phyloP scores from a whole-genome alignment of 2,329 filamentous ascomycete species.

The Colletotrichum sidae region DNA sequence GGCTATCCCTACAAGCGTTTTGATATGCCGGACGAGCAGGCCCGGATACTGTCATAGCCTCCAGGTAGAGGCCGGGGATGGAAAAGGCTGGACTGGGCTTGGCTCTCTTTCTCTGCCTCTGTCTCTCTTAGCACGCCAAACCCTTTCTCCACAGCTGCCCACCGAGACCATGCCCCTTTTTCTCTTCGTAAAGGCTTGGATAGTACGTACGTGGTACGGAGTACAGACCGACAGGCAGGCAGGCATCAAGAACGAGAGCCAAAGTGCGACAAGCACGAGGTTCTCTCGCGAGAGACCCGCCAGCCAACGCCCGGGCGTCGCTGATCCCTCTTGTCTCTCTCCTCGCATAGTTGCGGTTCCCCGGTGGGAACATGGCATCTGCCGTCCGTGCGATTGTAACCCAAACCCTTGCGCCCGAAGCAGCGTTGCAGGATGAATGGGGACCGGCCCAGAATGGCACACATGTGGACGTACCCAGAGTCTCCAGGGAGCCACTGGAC shows the following conservation, averaged over 20 bases:
- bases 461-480: too few species aligned
- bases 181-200: not conserved
- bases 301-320: not conserved
- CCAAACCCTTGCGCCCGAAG: not conserved
- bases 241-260: not conserved
- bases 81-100: not conserved
- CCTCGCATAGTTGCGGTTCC: not conserved
- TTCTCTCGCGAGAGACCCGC: not conserved
- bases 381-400: slow-evolving; percentile 34
- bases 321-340: slow-evolving; percentile 9
- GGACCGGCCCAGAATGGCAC: too few species aligned
- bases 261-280: slow-evolving; percentile 15
- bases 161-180: slow-evolving; percentile 28
- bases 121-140: not conserved
- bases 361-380: not conserved
- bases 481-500: too few species aligned
- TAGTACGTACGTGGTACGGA: not conserved
- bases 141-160: slow-evolving; percentile 6
- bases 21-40: slow-evolving; percentile 3
- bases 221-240: not conserved
- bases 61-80: not conserved
- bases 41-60: too few species aligned
- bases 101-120: too few species aligned
- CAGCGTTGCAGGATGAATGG: not conserved
- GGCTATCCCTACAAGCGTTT: slow-evolving; percentile 4